Evolutionary conservation across 805 yeast species (phyloP), one percentile per base, ranked within the genome.

Genomic region (Kodamaea lidongshanica): DNA sequence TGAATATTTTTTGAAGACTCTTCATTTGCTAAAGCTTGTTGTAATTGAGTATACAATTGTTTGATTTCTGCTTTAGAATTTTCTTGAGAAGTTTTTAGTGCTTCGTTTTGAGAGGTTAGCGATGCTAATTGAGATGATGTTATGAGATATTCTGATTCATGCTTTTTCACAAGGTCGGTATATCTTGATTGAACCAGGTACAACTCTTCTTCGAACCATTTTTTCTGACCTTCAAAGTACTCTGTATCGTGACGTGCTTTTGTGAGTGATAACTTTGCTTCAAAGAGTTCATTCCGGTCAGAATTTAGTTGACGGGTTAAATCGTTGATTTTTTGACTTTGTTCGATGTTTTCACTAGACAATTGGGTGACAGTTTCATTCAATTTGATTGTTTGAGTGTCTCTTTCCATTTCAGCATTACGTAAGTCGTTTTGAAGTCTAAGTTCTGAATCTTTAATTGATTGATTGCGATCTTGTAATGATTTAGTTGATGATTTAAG

Each of bases 161-260:
- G 58, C 19, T 51, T 54, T 35, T 63, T 58, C 11, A 63, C 49
- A 14, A 64, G 40, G 6, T 58, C 65, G 3, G 67, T 59, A 28
- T 50, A 60, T 29, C 59, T 46, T 6, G 40, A 41, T 36, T 64
- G 70, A n/a, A 54, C 47, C 6, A 45, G 25, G 20, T 45, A 50
- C 36, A 65, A 48, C 39, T 65, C 68, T 1, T 41, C 37, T 33
- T 64, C 69, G 37, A 46, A 63, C 70, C 70, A 65, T 6, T 41
- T 38, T 29, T 56, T 59, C 37, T 62, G 68, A 16, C 51, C 52
- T 21, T 49, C 51, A 13, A 51, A 40, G 39, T 58, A 61, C 1
- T 50, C 23, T 6, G 49, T 45, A 40, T 61, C 65, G 41, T 60
- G 62, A n/a, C 48, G 34, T 2, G 43, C 35, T 29, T 62, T 62